Conservation (phyloP, 2,329 filamentous ascomycete species). For the Coniochaeta sp. region DNA sequence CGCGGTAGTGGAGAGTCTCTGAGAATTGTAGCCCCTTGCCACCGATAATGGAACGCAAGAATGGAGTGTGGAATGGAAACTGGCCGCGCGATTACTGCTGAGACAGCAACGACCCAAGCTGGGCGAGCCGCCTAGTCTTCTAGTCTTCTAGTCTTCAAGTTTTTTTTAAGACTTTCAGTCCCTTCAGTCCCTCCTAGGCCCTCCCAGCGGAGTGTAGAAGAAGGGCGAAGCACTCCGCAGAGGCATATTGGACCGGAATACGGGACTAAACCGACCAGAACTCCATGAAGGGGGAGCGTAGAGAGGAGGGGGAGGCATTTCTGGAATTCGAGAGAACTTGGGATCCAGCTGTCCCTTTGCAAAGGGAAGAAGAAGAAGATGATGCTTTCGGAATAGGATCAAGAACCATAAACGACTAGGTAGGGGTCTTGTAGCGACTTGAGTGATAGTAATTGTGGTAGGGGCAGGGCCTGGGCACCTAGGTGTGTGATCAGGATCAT, state of each 20-base stretch:
- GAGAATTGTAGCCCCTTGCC: not conserved
- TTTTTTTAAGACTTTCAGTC: not conserved
- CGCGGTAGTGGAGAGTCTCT: not conserved
- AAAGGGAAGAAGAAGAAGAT: too few species aligned
- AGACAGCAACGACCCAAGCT: conserved; percentile 1
- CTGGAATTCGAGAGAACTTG: too few species aligned
- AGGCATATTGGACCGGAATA: not conserved
- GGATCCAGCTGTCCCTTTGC: not conserved
- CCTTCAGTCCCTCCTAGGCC: too few species aligned
- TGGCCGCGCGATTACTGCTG: not conserved
- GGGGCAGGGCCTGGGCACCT: too few species aligned
- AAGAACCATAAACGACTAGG: too few species aligned
- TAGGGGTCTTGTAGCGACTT: too few species aligned
- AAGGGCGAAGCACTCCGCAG: not conserved
- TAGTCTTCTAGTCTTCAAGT: too few species aligned
- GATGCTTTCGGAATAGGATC: too few species aligned
- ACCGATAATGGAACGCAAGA: not conserved
- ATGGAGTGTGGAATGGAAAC: not conserved
- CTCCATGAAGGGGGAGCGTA: not conserved
- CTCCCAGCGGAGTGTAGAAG: too few species aligned
- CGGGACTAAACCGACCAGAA: not conserved
- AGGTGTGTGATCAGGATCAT: not conserved
- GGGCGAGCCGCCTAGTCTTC: not conserved
- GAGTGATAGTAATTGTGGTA: too few species aligned
- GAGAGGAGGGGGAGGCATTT: not conserved